Evolutionary conservation across 768 basidiomycete species (phyloP), one percentile per base, ranked within the genome.

Genomic region (Panus rudis): DNA sequence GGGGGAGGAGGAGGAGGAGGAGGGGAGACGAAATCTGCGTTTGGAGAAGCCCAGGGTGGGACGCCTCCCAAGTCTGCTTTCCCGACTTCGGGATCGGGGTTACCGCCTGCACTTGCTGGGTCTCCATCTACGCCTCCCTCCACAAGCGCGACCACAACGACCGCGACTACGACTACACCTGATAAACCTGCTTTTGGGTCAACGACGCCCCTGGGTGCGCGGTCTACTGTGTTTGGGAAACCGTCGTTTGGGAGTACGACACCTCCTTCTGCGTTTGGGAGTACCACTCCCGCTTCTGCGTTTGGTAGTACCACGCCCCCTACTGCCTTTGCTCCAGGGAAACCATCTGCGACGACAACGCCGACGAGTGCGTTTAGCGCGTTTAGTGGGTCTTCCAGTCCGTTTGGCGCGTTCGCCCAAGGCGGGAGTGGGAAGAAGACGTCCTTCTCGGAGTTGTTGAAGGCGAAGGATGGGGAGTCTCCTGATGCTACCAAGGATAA

Each of bases 361-460:
- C 33, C 59, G 11, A 46, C 52, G 0, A 64, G 66, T 19, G 71
- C 69, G 7, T 76, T 76, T 42, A 62, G 67, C n/a, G 57, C 57
- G 1, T 64, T 60, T 47, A 56, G 52, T 22, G 55, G 54, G 1
- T 40, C 63, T 3, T 46, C 63, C 0, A 60, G 59, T 31, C 66
- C 69, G 1, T 77, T 81, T 45, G 59, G 64, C 4, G 62, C 69
- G 13, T 63, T 69, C 41, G 52, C 68, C 5, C n/a, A n/a, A n/a
- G 66, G 63, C 0, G 60, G 63, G 1, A 63, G 65, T 16, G 33
- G 21, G 33, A 35, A 20, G 26, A 47, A 50, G 20, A 75, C 71
- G 50, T 75, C 84, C 1, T 89, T 83, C 50, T 60, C 66, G n/a
- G 79, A 85, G 22, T 54, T 86, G 35, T 61, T 85, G 37, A 17